Base-by-base conservation (phyloP, 1,284 basidiomycete species). In the Schizophyllum commune region DNA sequence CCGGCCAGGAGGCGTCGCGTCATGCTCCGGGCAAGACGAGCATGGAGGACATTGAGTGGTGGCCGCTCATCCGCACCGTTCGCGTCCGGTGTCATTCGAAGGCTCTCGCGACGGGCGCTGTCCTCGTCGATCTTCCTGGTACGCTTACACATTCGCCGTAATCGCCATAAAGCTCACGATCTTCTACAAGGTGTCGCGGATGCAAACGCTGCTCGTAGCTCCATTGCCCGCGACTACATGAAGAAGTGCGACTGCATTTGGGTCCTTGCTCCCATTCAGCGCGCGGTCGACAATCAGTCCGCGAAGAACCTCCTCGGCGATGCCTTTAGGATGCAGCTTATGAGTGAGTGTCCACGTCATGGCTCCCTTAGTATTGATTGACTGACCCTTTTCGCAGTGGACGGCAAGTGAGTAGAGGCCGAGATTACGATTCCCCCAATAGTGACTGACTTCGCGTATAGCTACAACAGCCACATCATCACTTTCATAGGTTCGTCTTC, bases 1-100 rank as follows among this genome's bases (percentile, higher is more conserved):
- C 67, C n/a, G 72, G 69, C 15, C 60, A 61, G n/a, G 53, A 55
- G 27, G 53, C 53, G 15, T 21, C 27, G 19, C 66, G 69, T 59
- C 67, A 66, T 55, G 63, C 69, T 51, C 68, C 72, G 56, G 65
- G 71, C 32, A 72, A 70, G 60, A 70, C 71, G 17, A 73, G 79
- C 27, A 65, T 70, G 9, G 73, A 78, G 61, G 74, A 70, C 1
- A 75, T 82, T 15, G 83, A 83, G 7, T 74, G 81, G 20, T 86
- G 84, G 85, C 84, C 84, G 17, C 76, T 87, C 55, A 84, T 87
- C 63, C 77, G 80, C 20, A 78, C 82, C 68, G 83, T 85, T 53
- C 80, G 78, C 63, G 80, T 86, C n/a, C 76, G 78, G n/a, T 84
- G 81, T 68, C 73, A 75, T 57, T 71, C 83, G 0, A 63, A 69